Conservation (phyloP, 441 rosid species). For the Kokia cookei region DNA sequence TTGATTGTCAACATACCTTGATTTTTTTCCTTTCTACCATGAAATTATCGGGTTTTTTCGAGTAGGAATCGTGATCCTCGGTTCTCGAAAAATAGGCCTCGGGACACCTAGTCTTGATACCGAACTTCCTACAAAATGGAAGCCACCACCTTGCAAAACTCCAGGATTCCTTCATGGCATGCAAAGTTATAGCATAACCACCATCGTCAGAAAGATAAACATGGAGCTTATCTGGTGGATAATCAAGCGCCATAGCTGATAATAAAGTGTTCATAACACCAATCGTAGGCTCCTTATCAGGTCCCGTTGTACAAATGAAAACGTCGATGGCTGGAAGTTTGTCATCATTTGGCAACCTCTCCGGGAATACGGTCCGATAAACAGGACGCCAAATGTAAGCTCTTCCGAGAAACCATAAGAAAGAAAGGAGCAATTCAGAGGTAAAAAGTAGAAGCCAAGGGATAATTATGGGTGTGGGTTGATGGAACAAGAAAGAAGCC, state of each 20-base stretch:
- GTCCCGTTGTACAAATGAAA: constrained; percentile 9
- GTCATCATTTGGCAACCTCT: constrained; percentile 28
- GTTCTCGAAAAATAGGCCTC: constrained; percentile 22
- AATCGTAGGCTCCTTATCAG: constrained; percentile 4
- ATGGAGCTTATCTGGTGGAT: constrained; percentile 8
- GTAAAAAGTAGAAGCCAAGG: constrained; percentile 15
- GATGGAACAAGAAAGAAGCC: constrained; percentile 16
- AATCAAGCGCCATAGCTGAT: constrained; percentile 8
- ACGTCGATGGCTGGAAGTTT: constrained; percentile 3
- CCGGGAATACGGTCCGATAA: constrained; percentile 23
- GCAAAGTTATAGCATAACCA: constrained; percentile 28
- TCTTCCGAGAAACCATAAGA: constrained; percentile 25
- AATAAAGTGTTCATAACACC: constrained; percentile 10
- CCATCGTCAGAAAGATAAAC: constrained; percentile 32
- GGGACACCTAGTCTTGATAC: constrained; percentile 32
- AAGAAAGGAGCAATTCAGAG: constrained; percentile 28
- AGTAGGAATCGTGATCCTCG: not conserved
- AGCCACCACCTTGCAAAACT: constrained; percentile 39
- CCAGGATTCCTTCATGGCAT: constrained; percentile 29
- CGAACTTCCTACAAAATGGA: constrained; percentile 37
- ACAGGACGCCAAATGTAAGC: constrained; percentile 28
- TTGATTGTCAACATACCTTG: constrained; percentile 25
- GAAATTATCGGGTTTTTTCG: not conserved
- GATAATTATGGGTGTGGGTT: not conserved
- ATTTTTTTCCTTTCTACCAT: constrained; percentile 6